Evolutionary conservation across 139 green algal genomes (phyloP).

Genomic region (Tetradesmus obliquus): DNA sequence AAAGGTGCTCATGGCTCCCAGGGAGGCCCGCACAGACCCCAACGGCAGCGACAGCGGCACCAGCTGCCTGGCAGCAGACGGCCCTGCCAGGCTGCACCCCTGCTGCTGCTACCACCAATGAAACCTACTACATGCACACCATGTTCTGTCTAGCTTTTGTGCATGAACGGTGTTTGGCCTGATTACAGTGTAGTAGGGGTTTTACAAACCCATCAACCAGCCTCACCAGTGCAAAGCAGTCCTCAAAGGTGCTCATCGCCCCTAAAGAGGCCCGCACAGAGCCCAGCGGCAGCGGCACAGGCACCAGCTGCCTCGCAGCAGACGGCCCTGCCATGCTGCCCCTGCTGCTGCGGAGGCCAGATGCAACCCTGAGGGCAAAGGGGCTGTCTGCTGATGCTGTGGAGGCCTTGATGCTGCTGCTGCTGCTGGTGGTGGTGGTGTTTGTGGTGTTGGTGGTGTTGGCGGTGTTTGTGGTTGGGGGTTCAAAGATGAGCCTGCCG

Average conservation of each 20-base stretch:
- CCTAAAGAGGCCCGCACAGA: slow-evolving; percentile 69
- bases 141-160: no score
- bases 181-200: no score
- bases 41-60: background rate
- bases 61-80: background rate
- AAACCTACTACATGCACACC: no score
- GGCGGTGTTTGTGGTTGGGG: background rate
- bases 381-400: background rate
- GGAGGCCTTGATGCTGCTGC: background rate
- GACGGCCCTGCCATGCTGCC: background rate
- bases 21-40: slow-evolving; percentile 65
- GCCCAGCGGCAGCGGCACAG: slow-evolving; percentile 46
- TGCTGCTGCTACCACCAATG: background rate
- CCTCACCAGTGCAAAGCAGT: slow-evolving; percentile 63
- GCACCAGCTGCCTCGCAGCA: background rate
- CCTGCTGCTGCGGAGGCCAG: background rate
- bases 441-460: background rate
- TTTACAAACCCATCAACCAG: no score
- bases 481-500: background rate
- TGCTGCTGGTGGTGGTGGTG: background rate
- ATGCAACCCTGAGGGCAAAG: background rate
- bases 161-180: no score
- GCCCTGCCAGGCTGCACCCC: background rate
- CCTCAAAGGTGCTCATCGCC: slow-evolving; percentile 73
- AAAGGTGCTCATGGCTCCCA: slow-evolving; percentile 76